Conservation (phyloP, 1,284 basidiomycete genomes). For the Fistulinella cinereoalba region DNA sequence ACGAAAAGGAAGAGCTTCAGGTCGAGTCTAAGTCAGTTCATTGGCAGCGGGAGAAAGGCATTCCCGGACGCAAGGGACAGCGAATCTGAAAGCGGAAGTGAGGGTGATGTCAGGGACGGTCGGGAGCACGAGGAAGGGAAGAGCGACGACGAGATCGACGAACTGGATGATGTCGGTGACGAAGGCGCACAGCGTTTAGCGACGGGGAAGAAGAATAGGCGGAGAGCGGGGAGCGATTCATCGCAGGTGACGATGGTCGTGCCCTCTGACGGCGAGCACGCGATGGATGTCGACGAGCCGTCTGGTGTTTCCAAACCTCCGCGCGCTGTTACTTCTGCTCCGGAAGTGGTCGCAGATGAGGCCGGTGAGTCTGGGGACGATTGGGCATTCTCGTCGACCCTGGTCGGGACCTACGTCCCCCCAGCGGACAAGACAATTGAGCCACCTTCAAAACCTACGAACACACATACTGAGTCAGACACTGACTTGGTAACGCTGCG, state of each 20-base stretch:
- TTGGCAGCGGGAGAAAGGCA: constrained; percentile 44
- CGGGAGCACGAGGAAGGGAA: constrained; percentile 6
- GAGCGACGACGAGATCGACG: constrained; percentile 16
- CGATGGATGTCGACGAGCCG: constrained; percentile 27
- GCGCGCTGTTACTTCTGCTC: not conserved
- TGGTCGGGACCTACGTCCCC: constrained; percentile 22
- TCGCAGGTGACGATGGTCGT: constrained; percentile 25
- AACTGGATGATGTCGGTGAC: constrained; percentile 9
- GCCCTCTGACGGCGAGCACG: constrained; percentile 27
- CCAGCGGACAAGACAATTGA: constrained; percentile 17
- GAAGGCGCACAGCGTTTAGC: not conserved
- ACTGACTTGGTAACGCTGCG: constrained; percentile 37
- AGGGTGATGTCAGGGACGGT: constrained; percentile 4
- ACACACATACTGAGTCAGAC: not conserved
- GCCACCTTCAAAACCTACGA: not conserved
- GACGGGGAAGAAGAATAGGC: constrained; percentile 4
- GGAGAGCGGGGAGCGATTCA: constrained; percentile 16
- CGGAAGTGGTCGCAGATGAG: constrained; percentile 1
- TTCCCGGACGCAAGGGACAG: constrained; percentile 22
- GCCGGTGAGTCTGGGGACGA: constrained; percentile 30
- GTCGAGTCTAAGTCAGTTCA: constrained; percentile 49
- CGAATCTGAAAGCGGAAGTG: constrained; percentile 7
- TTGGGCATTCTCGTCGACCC: constrained; percentile 25
- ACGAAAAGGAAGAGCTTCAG: constrained; percentile 36
- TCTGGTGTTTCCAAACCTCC: constrained; percentile 5